A percentile compares a stretch with the other conserved stretches of the same genome.
These are phyloP conservation scores for Aureobasidium sp. DNA, from an alignment of 2,329 filamentous ascomycete species.

Conservation along the genomic window DNA sequence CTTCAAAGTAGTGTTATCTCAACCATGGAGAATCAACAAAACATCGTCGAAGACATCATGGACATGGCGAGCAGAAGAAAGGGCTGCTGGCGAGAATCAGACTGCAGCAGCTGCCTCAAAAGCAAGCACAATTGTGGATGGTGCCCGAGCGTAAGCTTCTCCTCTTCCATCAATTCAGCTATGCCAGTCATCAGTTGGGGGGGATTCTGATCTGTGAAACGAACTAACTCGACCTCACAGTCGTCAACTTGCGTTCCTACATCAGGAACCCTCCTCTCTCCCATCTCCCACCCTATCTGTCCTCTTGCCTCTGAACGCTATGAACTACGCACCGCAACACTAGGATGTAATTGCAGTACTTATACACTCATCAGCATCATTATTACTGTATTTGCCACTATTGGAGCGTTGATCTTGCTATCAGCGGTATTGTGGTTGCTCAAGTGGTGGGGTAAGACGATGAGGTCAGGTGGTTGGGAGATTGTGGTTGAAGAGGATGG, in stretches of 20 bases:
- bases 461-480: constrained; percentile 14
- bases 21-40: constrained; percentile 4
- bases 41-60: constrained; percentile 1
- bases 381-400: constrained; percentile 46
- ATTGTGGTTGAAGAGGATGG: constrained; percentile 20
- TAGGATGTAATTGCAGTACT: constrained; percentile 53
- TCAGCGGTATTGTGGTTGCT: constrained; percentile 34
- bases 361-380: constrained; percentile 49
- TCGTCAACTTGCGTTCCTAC: constrained; percentile 48
- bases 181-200: background rate
- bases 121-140: constrained; percentile 43
- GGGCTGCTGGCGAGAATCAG: constrained; percentile 33
- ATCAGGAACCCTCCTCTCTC: constrained; percentile 42
- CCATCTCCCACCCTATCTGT: constrained; percentile 38
- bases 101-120: constrained; percentile 35
- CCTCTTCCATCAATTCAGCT: background rate
- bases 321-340: constrained; percentile 47
- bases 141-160: constrained; percentile 45
- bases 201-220: too few species aligned
- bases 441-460: constrained; percentile 23
- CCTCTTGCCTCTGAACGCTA: constrained; percentile 47
- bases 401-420: constrained; percentile 38
- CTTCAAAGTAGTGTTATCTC: background rate
- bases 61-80: constrained; percentile 2
- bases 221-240: constrained; percentile 27